phyloP scores from a whole-genome alignment of 352 stramenopile genomes.

The Pythium aquatile region DNA sequence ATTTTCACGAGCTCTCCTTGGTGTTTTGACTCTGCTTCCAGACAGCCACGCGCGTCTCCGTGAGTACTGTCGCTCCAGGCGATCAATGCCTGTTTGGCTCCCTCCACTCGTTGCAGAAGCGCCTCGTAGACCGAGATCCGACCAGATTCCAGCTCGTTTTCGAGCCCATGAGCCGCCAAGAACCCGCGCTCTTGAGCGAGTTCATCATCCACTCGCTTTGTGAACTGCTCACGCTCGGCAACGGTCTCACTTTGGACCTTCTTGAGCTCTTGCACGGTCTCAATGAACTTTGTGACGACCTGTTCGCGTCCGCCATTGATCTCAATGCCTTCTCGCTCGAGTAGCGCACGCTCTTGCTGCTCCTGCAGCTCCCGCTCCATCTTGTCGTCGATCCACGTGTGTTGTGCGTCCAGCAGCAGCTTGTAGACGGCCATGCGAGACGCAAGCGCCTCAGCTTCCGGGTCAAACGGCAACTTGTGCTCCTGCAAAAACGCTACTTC shows the following conservation, averaged over 20 bases:
- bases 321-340: constrained; percentile 28
- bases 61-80: constrained; percentile 22
- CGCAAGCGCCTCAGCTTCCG: neutral
- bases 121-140: constrained; percentile 16
- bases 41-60: constrained; percentile 8
- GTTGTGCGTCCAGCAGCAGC: constrained; percentile 44
- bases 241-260: neutral
- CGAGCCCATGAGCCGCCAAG: constrained; percentile 6
- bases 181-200: constrained; percentile 1
- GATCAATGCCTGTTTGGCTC: neutral
- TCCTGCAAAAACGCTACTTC: constrained; percentile 17
- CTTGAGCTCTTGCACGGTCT: constrained; percentile 6
- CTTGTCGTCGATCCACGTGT: constrained; percentile 57
- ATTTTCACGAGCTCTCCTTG: constrained; percentile 4
- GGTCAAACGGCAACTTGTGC: constrained; percentile 9
- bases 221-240: neutral
- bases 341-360: constrained; percentile 33
- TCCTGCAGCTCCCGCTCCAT: constrained; percentile 45
- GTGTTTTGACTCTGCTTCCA: constrained; percentile 10
- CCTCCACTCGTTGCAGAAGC: constrained; percentile 9
- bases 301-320: constrained; percentile 22
- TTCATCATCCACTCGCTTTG: neutral
- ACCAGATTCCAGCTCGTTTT: neutral
- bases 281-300: constrained; percentile 30
- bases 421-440: constrained; percentile 43